Evolutionary conservation across 2,329 filamentous ascomycete species (phyloP), one percentile per base, ranked within the genome.

Genomic region (Ilyonectria robusta): DNA sequence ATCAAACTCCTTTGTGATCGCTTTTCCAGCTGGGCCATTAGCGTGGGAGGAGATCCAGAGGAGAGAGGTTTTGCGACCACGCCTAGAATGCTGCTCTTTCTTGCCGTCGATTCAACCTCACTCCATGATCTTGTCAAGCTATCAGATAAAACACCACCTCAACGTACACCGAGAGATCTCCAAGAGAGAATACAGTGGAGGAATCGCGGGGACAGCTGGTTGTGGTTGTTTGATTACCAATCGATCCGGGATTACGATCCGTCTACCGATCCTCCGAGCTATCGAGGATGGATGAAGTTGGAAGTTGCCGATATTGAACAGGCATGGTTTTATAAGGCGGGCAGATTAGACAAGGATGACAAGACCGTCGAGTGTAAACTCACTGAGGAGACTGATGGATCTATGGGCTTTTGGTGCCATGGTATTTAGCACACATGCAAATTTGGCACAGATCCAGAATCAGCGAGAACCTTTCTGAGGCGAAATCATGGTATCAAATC

Each of bases 221-320:
- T 48, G 56, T 59, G 56, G 56, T 19, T 17, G n/a, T 48, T 59
- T 26, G 42, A 50, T 21, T 59, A 50, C 9, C 44, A 35, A 35
- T 29, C 42, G 15, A 48, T 59, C 4, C 56, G 29, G 6, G 42
- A 59, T 35, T 59, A 59, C 5, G 31, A n/a, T 13, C 31, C 29
- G 26, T n/a, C 19, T 23, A 17, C n/a, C 3, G 17, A 26, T 11
- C 40, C 55, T 17, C 9, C 19, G 10, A n/a, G 31, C 15, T 31
- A 48, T 9, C 46, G 44, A 44, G 56, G 31, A 26, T 59, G 56
- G 56, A 59, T 59, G 56, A 59, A 35, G 17, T 37, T 48, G 29
- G 29, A 46, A 3, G 26, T 48, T 26, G 11, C 23, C 11, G 26
- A n/a, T 31, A 15, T 56, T 10, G 21, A n/a, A 13, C 13, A 10